phyloP scores from a whole-genome alignment of 768 basidiomycete species.

The Tylopilus subfusipes region DNA sequence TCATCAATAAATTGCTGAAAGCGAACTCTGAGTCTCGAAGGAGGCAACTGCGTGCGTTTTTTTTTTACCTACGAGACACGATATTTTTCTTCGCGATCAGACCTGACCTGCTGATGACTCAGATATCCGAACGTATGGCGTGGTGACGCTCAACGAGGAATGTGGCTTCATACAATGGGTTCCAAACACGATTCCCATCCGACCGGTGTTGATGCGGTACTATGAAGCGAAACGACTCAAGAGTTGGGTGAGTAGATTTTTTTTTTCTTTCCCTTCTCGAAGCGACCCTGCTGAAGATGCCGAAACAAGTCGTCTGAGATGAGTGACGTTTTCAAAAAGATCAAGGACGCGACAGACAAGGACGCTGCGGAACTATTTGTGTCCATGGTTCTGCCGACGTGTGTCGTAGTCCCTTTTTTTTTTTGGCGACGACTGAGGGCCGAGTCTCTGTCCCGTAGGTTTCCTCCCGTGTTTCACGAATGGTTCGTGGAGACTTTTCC shows the following conservation, averaged over 20 bases:
- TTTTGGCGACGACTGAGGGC: background rate
- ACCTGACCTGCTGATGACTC: background rate
- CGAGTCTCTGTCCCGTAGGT: slow-evolving; percentile 38
- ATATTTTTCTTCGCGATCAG: too few relatives aligned
- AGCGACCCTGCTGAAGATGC: background rate
- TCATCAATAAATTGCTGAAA: slow-evolving; percentile 95
- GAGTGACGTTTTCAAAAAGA: slow-evolving; percentile 42
- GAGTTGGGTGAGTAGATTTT: slow-evolving; percentile 42
- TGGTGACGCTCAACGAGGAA: slow-evolving; percentile 95
- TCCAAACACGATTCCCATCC: slow-evolving; percentile 81
- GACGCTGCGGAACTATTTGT: slow-evolving; percentile 51
- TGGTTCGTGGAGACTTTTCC: slow-evolving; percentile 99
- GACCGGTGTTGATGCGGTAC: slow-evolving; percentile 63
- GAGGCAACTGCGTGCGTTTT: slow-evolving; percentile 76
- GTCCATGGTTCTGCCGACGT: slow-evolving; percentile 57
- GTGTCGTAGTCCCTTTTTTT: slow-evolving; percentile 19
- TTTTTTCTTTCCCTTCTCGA: background rate
- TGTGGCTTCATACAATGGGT: slow-evolving; percentile 99
- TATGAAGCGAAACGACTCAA: slow-evolving; percentile 56
- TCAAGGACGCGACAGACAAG: slow-evolving; percentile 49
- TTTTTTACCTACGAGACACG: background rate
- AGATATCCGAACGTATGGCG: slow-evolving; percentile 96
- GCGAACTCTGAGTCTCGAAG: slow-evolving; percentile 90
- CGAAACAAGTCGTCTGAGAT: slow-evolving; percentile 44
- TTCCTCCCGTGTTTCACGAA: slow-evolving; percentile 86